phyloP scores from a whole-genome alignment of 2,329 filamentous ascomycete species.

The Aspergillus arachidicola region DNA sequence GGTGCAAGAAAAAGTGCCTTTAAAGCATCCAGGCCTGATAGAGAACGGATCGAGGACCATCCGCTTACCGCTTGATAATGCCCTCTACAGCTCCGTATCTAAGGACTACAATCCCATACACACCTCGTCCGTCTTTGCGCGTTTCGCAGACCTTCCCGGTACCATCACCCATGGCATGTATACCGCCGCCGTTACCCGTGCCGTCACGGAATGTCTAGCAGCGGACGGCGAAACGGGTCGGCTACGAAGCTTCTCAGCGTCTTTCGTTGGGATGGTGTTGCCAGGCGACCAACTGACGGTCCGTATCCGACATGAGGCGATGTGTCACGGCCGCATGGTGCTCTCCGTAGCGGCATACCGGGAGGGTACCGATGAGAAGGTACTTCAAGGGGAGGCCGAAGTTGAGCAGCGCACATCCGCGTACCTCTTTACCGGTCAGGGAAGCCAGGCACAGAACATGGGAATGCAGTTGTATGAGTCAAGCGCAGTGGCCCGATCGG shows the following conservation, averaged over 20 bases:
- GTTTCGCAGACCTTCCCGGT: conserved; percentile 86
- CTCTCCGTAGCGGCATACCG: conserved; percentile 95
- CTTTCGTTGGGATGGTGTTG: conserved; percentile 91
- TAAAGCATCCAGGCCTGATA: conserved; percentile 1
- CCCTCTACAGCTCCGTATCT: conserved; percentile 59
- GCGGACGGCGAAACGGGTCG: conserved; percentile 85
- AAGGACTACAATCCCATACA: conserved; percentile 98
- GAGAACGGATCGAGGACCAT: conserved; percentile 67
- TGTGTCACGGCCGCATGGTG: conserved; percentile 95
- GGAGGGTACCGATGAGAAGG: conserved; percentile 89
- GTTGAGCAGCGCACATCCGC: conserved; percentile 93
- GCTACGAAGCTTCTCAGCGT: conserved; percentile 91
- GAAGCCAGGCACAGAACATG: conserved; percentile 97
- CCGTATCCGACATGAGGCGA: conserved; percentile 88
- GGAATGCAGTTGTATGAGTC: conserved; percentile 95
- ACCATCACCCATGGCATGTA: conserved; percentile 99
- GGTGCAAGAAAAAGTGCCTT: neutral
- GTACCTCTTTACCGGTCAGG: conserved; percentile 96
- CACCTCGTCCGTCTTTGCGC: conserved; percentile 90
- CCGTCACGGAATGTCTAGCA: conserved; percentile 93
- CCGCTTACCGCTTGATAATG: conserved; percentile 77
- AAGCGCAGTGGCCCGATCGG: conserved; percentile 86
- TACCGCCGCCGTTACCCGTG: conserved; percentile 91
- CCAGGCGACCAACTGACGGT: conserved; percentile 91
- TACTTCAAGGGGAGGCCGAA: conserved; percentile 87